A percentile compares a stretch with the other conserved stretches of the same genome.
phyloP scores from a whole-genome alignment of 2,329 filamentous ascomycete genomes.

The Chaetomium olivaceum region DNA sequence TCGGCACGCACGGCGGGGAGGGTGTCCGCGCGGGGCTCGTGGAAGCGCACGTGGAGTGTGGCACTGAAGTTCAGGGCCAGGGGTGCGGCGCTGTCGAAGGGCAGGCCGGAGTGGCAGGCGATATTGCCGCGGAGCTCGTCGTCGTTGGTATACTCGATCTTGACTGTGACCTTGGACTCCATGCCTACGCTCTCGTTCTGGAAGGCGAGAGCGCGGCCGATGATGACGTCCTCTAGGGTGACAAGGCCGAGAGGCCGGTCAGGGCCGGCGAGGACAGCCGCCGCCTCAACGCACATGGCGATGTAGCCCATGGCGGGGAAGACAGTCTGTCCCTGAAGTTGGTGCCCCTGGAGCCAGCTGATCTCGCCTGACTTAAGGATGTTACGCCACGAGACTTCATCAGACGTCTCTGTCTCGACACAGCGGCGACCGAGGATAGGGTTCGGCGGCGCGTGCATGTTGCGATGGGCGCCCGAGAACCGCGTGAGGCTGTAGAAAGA shows the following conservation, averaged over 20 bases:
- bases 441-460: neutral
- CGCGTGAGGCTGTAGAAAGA: neutral
- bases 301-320: constrained; percentile 50
- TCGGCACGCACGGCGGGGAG: neutral
- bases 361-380: constrained; percentile 21
- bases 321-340: constrained; percentile 41
- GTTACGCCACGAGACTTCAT: constrained; percentile 25
- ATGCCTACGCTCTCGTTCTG: constrained; percentile 14
- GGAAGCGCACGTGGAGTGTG: neutral
- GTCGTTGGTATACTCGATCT: too few relatives aligned
- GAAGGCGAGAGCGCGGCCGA: constrained; percentile 29
- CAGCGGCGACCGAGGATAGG: neutral
- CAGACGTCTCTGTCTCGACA: neutral
- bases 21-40: neutral
- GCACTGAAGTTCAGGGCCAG: constrained; percentile 3
- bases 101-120: constrained; percentile 2
- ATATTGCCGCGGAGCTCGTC: neutral
- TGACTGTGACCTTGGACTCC: constrained; percentile 6
- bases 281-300: constrained; percentile 47
- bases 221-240: constrained; percentile 10
- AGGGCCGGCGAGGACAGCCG: neutral
- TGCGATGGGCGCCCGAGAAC: neutral
- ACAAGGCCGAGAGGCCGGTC: neutral
- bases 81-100: neutral
- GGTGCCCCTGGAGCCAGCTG: constrained; percentile 44